phyloP scores from a whole-genome alignment of 1,284 basidiomycete genomes.

The Ustilago trichophora region DNA sequence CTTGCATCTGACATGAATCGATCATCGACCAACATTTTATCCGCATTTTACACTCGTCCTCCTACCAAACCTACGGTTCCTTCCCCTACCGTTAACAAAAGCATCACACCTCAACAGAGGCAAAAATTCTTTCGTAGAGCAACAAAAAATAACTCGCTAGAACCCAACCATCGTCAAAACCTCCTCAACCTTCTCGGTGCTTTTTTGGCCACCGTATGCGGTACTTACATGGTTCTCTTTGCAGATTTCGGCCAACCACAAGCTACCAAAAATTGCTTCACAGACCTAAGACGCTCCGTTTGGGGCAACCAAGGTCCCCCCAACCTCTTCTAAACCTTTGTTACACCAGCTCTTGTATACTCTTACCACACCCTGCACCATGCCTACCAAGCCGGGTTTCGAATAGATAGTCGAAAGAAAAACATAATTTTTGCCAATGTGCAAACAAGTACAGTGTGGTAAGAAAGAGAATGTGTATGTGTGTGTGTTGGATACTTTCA shows the following conservation, averaged over 20 bases:
- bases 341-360: too few relatives aligned
- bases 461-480: too few relatives aligned
- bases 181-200: constrained; percentile 28
- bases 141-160: constrained; percentile 20
- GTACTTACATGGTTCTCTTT: constrained; percentile 32
- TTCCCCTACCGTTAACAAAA: too few relatives aligned
- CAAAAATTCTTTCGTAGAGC: constrained; percentile 41
- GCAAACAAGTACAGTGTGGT: too few relatives aligned
- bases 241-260: constrained; percentile 29
- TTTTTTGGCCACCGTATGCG: constrained; percentile 4
- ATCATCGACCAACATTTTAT: constrained; percentile 7
- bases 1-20: constrained; percentile 1
- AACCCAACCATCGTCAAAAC: constrained; percentile 15
- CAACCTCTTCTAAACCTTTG: too few relatives aligned
- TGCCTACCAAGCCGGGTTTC: too few relatives aligned
- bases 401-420: too few relatives aligned
- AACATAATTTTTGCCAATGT: too few relatives aligned
- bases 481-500: too few relatives aligned
- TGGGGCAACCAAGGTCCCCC: constrained; percentile 30
- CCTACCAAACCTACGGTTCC: neutral
- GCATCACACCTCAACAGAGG: constrained; percentile 1
- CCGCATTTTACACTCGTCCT: constrained; percentile 28
- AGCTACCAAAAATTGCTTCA: constrained; percentile 22
- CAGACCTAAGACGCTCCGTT: constrained; percentile 7
- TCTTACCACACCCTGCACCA: too few relatives aligned